A percentile compares a stretch with the other conserved stretches of the same genome.
phyloP scores from a whole-genome alignment of 177 flowering plant genomes.

The Telopea speciosissima region DNA sequence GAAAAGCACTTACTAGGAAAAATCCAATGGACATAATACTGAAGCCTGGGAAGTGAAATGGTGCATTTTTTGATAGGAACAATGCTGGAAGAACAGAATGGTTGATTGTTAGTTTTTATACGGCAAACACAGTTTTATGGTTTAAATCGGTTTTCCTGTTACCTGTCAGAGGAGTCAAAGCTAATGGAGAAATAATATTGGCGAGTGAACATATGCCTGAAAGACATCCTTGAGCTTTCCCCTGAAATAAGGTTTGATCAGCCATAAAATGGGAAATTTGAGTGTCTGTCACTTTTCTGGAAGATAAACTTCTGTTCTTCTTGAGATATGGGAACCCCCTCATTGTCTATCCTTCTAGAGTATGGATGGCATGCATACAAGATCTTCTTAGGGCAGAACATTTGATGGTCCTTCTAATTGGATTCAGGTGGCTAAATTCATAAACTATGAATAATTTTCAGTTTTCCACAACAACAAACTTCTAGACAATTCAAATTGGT shows the following conservation, averaged over 20 bases:
- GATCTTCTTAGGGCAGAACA: no score
- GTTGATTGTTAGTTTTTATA: conserved; percentile 1
- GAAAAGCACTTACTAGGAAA: conserved; percentile 37
- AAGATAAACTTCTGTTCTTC: conserved; percentile 94
- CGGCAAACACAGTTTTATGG: background rate
- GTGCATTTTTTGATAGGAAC: conserved; percentile 74
- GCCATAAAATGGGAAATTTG: no score
- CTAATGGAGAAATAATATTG: conserved; percentile 65
- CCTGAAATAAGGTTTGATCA: conserved; percentile 36
- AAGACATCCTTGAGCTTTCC: conserved; percentile 94
- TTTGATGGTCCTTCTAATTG: no score
- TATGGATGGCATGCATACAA: background rate
- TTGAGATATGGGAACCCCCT: conserved; percentile 24
- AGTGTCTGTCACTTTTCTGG: conserved; percentile 51
- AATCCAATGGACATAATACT: conserved; percentile 61
- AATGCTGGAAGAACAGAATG: conserved; percentile 39
- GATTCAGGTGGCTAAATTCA: no score
- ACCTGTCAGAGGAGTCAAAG: conserved; percentile 92
- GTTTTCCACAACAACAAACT: no score
- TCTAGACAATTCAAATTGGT: no score
- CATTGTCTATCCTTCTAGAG: no score
- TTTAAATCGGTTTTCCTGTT: background rate
- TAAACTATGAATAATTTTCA: no score
- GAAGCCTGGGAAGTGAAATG: conserved; percentile 82
- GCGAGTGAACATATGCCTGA: conserved; percentile 82